Percentiles rank a stretch among this genome's conserved stretches.
These are phyloP conservation scores for Dipteronia sinensis DNA, from an alignment of 345 rosid genomes.

Conservation along the genomic window DNA sequence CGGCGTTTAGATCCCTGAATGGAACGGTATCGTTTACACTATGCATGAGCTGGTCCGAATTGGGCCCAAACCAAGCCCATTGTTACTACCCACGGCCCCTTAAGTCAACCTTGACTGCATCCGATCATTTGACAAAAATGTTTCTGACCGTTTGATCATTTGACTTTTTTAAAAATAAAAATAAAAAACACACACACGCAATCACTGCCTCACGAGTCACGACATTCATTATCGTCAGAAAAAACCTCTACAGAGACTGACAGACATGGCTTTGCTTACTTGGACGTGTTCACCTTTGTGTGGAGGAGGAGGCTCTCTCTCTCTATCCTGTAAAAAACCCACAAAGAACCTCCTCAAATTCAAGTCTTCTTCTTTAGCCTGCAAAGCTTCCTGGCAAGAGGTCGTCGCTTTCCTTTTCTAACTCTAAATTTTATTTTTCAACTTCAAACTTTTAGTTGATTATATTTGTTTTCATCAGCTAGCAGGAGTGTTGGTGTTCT, in stretches of 20 bases:
- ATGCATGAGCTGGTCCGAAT: too few relatives aligned
- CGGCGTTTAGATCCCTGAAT: background rate
- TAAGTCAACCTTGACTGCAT: too few relatives aligned
- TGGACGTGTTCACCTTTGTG: constrained; percentile 2
- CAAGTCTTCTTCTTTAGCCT: constrained; percentile 36
- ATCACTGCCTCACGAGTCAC: too few relatives aligned
- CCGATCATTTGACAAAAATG: too few relatives aligned
- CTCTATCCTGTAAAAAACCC: background rate
- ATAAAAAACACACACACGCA: too few relatives aligned
- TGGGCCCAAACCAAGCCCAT: too few relatives aligned
- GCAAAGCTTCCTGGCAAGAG: constrained; percentile 94
- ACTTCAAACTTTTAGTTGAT: background rate
- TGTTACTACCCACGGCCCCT: too few relatives aligned
- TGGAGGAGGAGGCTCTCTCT: constrained; percentile 4
- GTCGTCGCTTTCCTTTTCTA: constrained; percentile 22
- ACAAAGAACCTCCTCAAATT: constrained; percentile 2
- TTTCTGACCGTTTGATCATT: too few relatives aligned
- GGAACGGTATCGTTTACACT: background rate
- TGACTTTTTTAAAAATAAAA: too few relatives aligned
- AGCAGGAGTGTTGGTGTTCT: constrained; percentile 85
- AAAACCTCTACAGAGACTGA: too few relatives aligned
- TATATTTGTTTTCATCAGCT: constrained; percentile 45
- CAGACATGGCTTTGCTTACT: constrained; percentile 8
- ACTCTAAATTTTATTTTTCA: background rate
- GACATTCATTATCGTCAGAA: too few relatives aligned